Base-by-base conservation (phyloP, 176 grass and related monocot genomes). In the Tillandsia leiboldiana region DNA sequence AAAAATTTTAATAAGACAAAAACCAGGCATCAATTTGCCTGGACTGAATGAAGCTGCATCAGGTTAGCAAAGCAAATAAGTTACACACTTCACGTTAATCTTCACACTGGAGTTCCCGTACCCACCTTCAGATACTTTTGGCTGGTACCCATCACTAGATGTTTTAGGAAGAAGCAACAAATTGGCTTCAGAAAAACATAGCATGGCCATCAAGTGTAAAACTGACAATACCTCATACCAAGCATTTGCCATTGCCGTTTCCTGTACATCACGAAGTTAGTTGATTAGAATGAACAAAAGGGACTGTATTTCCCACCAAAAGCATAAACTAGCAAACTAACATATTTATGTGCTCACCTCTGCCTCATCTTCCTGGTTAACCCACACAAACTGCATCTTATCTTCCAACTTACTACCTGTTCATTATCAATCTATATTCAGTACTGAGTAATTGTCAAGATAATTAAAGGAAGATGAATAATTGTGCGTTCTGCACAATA, bases 221-320 rank as follows among this genome's bases (percentile, higher is more conserved):
- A 77, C 74, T 69, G 74, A 77, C 17, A 77, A 53, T 51, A 77
- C 52, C 64, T 77, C 74, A 59, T 77, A 77, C 74, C 74, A 77
- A 27, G 74, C 65, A 77, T 68, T 77, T 49, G 74, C 17, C 28
- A 77, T 58, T 22, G 27, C 65, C 11, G 74, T 77, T 49, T 77
- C 74, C 74, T 77, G 65, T 10, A 77, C 48, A 61, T 20, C 15
- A 18, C 15, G 1, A 22, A 18, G 56, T 61, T 42, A 42, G 33
- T 42, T 42, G 4, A 42, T 6, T 22, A 53, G 62, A 65, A 77
- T 59, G 17, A 67, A n/a, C 15, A 4, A 26, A 48, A 64, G 50
- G 8, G 14, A 17, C 17, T 68, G 8, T 26, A 49, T 49, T 52
- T 68, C 59, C 11, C 12, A 15, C 3, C 52, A 17, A 12, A 49